Evolutionary conservation across 1,139 yeast genomes (phyloP).

Genomic region (Saccharomycopsis hybrid): DNA sequence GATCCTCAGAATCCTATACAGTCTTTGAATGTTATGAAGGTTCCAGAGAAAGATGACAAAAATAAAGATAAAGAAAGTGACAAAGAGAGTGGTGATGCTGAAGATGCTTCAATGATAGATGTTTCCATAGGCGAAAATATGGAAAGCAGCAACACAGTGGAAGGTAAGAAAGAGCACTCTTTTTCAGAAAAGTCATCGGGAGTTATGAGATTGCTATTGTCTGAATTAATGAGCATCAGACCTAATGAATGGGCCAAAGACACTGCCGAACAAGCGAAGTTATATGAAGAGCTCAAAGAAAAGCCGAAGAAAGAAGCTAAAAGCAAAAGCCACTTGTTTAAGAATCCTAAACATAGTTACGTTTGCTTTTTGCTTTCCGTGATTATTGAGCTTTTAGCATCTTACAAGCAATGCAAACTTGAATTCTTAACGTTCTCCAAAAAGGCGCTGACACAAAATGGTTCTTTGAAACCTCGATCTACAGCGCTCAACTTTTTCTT

Average conservation of each 20-base stretch:
- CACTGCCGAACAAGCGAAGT: constrained; percentile 26
- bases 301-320: constrained; percentile 15
- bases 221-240: constrained; percentile 42
- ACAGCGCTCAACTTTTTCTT: constrained; percentile 73
- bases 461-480: constrained; percentile 52
- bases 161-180: constrained; percentile 20
- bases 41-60: constrained; percentile 36
- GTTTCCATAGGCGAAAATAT: constrained; percentile 8
- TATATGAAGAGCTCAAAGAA: constrained; percentile 29
- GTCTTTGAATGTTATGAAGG: constrained; percentile 25
- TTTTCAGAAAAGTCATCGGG: constrained; percentile 31
- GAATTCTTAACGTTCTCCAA: constrained; percentile 77
- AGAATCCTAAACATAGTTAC: constrained; percentile 15
- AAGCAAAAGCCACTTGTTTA: constrained; percentile 22
- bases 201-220: constrained; percentile 44
- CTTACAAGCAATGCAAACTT: constrained; percentile 75
- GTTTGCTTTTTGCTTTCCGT: constrained; percentile 43
- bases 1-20: constrained; percentile 39
- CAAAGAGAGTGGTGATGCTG: not conserved
- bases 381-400: constrained; percentile 64
- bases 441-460: constrained; percentile 35
- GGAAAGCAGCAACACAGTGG: not conserved
- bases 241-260: constrained; percentile 25
- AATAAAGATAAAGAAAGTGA: not conserved
- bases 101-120: constrained; percentile 10